Evolutionary conservation across 106 monocot species (phyloP).

Genomic region (Phalaenopsis equestris): DNA sequence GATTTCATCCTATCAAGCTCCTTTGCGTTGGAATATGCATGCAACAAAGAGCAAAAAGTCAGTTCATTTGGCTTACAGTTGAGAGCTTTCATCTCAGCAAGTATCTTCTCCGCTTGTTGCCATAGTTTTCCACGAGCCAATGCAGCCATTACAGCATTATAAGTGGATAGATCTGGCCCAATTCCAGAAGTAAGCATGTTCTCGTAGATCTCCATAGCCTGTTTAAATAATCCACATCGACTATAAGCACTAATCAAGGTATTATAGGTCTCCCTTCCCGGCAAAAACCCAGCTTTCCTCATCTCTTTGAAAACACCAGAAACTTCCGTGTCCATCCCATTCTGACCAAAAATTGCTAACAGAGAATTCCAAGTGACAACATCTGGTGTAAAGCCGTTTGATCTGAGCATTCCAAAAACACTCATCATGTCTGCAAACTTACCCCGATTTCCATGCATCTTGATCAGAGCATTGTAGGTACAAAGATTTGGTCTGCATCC

Average conservation of each 20-base stretch:
- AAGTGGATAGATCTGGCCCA: conserved; percentile 85
- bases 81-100: conserved; percentile 71
- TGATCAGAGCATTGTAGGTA: conserved; percentile 87
- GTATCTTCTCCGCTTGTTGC: conserved; percentile 78
- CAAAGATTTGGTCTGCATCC: conserved; percentile 78
- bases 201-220: conserved; percentile 86
- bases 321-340: conserved; percentile 76
- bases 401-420: conserved; percentile 65
- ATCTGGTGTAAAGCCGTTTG: conserved; percentile 54
- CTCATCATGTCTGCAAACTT: conserved; percentile 80
- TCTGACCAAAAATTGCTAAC: conserved; percentile 86
- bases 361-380: conserved; percentile 96
- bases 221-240: conserved; percentile 73
- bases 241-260: conserved; percentile 92
- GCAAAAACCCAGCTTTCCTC: conserved; percentile 93
- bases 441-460: conserved; percentile 81
- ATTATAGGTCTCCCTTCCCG: conserved; percentile 93
- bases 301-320: conserved; percentile 92
- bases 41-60: conserved; percentile 82
- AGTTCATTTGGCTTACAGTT: conserved; percentile 68
- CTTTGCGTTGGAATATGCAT: conserved; percentile 90
- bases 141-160: conserved; percentile 87
- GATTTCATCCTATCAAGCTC: conserved; percentile 35
- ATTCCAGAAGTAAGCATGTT: conserved; percentile 80
- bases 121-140: conserved; percentile 85